Evolutionary conservation across 2,329 filamentous ascomycete genomes (phyloP), one percentile per base, ranked within the genome.

Genomic region (Xylaria sp.): DNA sequence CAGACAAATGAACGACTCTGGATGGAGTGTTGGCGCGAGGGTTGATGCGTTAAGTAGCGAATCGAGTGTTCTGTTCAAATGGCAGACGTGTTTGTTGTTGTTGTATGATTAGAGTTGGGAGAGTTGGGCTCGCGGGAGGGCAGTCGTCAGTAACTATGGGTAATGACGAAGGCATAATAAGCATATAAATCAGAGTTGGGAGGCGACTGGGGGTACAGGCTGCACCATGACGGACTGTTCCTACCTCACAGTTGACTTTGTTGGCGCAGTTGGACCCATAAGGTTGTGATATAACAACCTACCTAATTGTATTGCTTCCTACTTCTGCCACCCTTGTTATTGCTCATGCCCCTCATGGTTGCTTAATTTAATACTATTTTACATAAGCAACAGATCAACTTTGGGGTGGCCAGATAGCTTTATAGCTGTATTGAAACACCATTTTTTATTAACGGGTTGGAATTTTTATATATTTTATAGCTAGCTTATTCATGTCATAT

Each of bases 141-240:
- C 10, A 13, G 36, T n/a, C 42, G 49, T 49, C 48, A n/a, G n/a
- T 28, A 28, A 28, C 28, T 28, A 28, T 33, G n/a, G n/a, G n/a
- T 56, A 62, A 65, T 62, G 67, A 70, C 65, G 65, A 70, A 61
- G 56, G 56, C 46, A 33, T 59, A 60, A 33, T 33, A 33, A 33
- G 31, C 31, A 33, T 33, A 33, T 33, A 36, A 60, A 63, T 42
- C 48, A 23, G 26, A 53, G 2, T 23, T 23, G 23, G 49, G 26
- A 33, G 49, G 49, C 49, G 4, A 53, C 49, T 53, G 31, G 28
- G 13, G 28, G 26, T 17, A 33, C 15, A 3, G 17, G 15, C 26
- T 33, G 51, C 51, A 54, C 53, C 7, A 20, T 38, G 33, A 36
- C 15, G 13, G 10, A 20, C 42, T 3, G 33, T 3, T 33, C 33